These are phyloP conservation scores for Blastosporella zonata DNA, from an alignment of 1,284 basidiomycete species.

Conservation along the genomic window DNA sequence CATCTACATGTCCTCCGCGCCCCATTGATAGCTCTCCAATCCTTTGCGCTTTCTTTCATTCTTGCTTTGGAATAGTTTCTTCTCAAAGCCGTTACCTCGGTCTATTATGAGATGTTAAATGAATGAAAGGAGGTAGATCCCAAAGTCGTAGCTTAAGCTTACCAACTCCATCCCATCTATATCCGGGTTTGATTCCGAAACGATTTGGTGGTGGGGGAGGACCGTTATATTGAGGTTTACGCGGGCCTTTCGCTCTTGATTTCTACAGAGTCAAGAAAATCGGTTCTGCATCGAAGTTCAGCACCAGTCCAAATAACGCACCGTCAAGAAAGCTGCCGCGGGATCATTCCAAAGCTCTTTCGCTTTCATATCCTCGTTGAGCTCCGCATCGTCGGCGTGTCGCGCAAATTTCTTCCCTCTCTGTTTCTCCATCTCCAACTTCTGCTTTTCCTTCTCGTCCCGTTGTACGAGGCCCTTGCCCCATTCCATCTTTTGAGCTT, in stretches of 20 bases:
- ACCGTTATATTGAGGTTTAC: constrained; percentile 83
- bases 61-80: constrained; percentile 81
- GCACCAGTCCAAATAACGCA: constrained; percentile 36
- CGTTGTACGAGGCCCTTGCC: constrained; percentile 91
- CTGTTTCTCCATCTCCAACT: constrained; percentile 65
- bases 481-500: constrained; percentile 94
- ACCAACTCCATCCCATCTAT: constrained; percentile 97
- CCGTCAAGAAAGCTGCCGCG: constrained; percentile 88
- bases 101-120: constrained; percentile 45
- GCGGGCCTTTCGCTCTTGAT: constrained; percentile 70
- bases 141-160: constrained; percentile 26
- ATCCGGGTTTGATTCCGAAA: constrained; percentile 92
- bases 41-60: constrained; percentile 72
- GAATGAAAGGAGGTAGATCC: constrained; percentile 1
- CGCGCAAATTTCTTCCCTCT: constrained; percentile 69
- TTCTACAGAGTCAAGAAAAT: constrained; percentile 43
- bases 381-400: constrained; percentile 76
- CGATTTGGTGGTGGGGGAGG: constrained; percentile 91
- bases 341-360: constrained; percentile 93
- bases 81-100: constrained; percentile 93
- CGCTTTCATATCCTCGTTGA: constrained; percentile 82
- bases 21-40: constrained; percentile 77
- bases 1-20: constrained; percentile 87
- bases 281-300: not conserved
- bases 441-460: constrained; percentile 68